Evolutionary conservation across 345 rosid genomes (phyloP).

Genomic region (Boechera stricta): DNA sequence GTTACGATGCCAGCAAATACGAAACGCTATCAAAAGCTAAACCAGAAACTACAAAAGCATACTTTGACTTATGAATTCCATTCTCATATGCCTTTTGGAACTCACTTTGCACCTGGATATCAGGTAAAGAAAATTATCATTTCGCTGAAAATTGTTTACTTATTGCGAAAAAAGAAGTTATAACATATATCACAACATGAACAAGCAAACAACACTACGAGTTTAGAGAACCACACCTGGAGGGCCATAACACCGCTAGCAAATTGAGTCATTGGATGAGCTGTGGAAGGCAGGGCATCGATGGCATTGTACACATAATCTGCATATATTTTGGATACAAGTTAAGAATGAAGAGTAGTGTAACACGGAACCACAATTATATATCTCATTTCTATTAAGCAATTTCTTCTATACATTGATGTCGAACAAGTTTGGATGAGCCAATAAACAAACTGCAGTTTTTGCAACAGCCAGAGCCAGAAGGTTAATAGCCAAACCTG

Average conservation of each 20-base stretch:
- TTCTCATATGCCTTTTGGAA: conserved; percentile 91
- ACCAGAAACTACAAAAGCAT: conserved; percentile 42
- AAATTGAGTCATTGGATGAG: conserved; percentile 99
- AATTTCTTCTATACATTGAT: conserved; percentile 9
- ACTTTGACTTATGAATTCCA: conserved; percentile 93
- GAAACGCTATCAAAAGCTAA: conserved; percentile 30
- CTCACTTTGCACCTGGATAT: conserved; percentile 90
- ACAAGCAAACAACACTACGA: conserved; percentile 8
- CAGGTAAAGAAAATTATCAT: conserved; percentile 26
- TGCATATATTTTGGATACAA: conserved; percentile 42
- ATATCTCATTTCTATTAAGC: background rate
- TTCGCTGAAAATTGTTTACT: conserved; percentile 7
- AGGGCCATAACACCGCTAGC: conserved; percentile 98
- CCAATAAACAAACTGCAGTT: conserved; percentile 9
- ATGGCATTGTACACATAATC: conserved; percentile 90
- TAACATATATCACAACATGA: conserved; percentile 2
- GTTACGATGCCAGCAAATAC: conserved; percentile 30
- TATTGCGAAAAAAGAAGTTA: background rate
- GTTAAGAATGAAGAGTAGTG: conserved; percentile 7
- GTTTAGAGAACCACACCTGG: conserved; percentile 61
- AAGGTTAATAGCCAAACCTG: conserved; percentile 60
- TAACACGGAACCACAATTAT: conserved; percentile 10
- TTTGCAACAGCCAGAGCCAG: conserved; percentile 15
- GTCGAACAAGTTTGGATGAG: conserved; percentile 19
- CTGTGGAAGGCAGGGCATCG: conserved; percentile 85